A percentile compares a stretch with the other conserved stretches of the same genome.
Conservation (phyloP, 305 asterid species). For the Coffea humblotiana region DNA sequence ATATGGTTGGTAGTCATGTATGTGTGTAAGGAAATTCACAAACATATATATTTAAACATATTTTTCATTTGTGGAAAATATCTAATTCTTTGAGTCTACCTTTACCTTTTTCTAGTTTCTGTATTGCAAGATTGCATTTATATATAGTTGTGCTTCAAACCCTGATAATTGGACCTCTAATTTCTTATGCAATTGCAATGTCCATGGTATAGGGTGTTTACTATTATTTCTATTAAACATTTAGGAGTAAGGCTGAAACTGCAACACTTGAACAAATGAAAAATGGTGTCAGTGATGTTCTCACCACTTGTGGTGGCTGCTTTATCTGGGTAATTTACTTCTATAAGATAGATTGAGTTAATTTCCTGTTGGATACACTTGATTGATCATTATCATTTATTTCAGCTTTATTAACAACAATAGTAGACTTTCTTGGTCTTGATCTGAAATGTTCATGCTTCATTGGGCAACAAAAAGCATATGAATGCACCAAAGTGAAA, state of each 20-base stretch:
- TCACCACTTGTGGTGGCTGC: slow-evolving; percentile 93
- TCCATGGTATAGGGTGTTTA: slow-evolving; percentile 97
- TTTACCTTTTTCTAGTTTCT: background rate
- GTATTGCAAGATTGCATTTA: background rate
- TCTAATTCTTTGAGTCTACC: background rate
- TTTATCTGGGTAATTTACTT: slow-evolving; percentile 73
- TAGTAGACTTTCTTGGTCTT: background rate
- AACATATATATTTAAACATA: background rate
- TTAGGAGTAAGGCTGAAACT: slow-evolving; percentile 85
- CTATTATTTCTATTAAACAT: slow-evolving; percentile 99
- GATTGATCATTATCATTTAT: background rate
- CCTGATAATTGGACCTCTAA: slow-evolving; percentile 26
- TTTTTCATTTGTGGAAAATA: background rate
- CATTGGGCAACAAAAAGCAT: background rate
- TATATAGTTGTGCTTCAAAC: background rate
- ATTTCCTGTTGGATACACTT: background rate
- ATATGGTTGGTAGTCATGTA: background rate
- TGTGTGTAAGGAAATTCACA: background rate
- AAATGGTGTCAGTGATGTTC: slow-evolving; percentile 83
- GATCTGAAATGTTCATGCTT: background rate
- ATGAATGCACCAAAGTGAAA: background rate
- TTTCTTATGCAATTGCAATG: slow-evolving; percentile 49
- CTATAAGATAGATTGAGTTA: background rate
- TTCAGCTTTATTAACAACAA: background rate
- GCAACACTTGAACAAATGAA: slow-evolving; percentile 64